These are phyloP conservation scores for Talaromyces sp. DNA, from an alignment of 2,329 filamentous ascomycete genomes.

Conservation along the genomic window DNA sequence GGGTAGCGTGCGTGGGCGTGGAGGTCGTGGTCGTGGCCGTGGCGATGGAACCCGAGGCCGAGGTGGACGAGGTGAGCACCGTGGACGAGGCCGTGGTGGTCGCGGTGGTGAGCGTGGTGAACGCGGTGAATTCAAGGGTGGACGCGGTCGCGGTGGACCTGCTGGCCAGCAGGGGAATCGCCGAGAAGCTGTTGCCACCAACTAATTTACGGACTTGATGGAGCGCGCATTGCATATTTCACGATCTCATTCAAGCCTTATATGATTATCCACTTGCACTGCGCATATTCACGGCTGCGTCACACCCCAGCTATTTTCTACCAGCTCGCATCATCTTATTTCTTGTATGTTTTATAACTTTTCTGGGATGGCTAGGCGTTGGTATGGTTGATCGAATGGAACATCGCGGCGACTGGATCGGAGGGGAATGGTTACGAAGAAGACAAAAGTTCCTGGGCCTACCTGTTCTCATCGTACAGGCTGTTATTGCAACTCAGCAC, in stretches of 20 bases:
- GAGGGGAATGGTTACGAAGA: conserved; percentile 23
- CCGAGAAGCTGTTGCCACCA: conserved; percentile 26
- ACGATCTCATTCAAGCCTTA: conserved; percentile 2
- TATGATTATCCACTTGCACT: neutral
- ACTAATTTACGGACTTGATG: conserved; percentile 13
- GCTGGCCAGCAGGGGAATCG: conserved; percentile 26
- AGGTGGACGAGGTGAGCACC: conserved; percentile 27
- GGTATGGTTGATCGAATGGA: conserved; percentile 22
- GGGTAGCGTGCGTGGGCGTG: conserved; percentile 34
- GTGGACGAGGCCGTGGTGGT: conserved; percentile 21
- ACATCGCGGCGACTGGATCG: conserved; percentile 26
- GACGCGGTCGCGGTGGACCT: conserved; percentile 31
- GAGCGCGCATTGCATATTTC: neutral
- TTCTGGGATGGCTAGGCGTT: conserved; percentile 26
- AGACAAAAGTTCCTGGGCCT: conserved; percentile 7
- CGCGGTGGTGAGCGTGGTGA: conserved; percentile 37
- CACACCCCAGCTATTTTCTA: conserved; percentile 10
- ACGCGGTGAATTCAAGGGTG: conserved; percentile 29
- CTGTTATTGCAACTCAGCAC: neutral
- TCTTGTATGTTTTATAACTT: conserved; percentile 21
- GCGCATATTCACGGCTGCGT: conserved; percentile 7
- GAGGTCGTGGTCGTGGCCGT: conserved; percentile 31
- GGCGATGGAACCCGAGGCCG: conserved; percentile 38
- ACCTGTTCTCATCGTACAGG: conserved; percentile 2
- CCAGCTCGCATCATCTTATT: conserved; percentile 18